A percentile compares a stretch with the other conserved stretches of the same genome.
These are phyloP conservation scores for Dactylellina haptotyla DNA, from an alignment of 2,329 filamentous ascomycete species.

Conservation along the genomic window DNA sequence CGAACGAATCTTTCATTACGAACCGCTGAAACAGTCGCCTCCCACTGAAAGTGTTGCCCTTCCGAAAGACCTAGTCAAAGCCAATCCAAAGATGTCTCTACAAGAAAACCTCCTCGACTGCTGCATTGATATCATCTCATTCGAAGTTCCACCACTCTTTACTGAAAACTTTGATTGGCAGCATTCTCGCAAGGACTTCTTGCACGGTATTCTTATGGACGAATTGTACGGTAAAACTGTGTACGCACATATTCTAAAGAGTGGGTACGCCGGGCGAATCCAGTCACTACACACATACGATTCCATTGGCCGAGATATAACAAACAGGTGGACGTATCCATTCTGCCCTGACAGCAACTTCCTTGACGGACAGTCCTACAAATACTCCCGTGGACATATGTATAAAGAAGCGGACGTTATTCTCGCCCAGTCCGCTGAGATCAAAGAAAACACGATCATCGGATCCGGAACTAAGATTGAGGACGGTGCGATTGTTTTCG, in stretches of 20 bases:
- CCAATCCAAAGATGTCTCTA: conserved; percentile 79
- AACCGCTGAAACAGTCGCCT: conserved; percentile 81
- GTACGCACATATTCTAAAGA: conserved; percentile 83
- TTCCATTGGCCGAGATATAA: conserved; percentile 84
- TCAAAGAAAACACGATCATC: conserved; percentile 76
- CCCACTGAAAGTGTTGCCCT: conserved; percentile 74
- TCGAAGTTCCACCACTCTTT: conserved; percentile 93
- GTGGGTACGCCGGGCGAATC: conserved; percentile 86
- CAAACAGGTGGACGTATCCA: conserved; percentile 86
- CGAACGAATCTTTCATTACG: conserved; percentile 88
- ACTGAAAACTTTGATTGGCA: conserved; percentile 98
- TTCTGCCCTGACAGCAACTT: conserved; percentile 90
- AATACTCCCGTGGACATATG: conserved; percentile 73
- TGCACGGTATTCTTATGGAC: conserved; percentile 93
- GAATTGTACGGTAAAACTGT: conserved; percentile 98
- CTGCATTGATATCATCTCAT: conserved; percentile 96
- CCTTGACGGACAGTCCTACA: conserved; percentile 79
- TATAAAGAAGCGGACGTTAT: conserved; percentile 83
- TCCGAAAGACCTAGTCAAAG: conserved; percentile 80
- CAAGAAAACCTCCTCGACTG: conserved; percentile 90
- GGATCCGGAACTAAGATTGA: conserved; percentile 81
- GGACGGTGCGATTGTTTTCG: conserved; percentile 74
- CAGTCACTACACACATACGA: conserved; percentile 90
- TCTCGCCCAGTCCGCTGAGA: conserved; percentile 75
- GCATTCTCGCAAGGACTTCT: conserved; percentile 83